Base-by-base conservation (phyloP, 208 protist genomes). In the Acanthamoeba triangularis region DNA sequence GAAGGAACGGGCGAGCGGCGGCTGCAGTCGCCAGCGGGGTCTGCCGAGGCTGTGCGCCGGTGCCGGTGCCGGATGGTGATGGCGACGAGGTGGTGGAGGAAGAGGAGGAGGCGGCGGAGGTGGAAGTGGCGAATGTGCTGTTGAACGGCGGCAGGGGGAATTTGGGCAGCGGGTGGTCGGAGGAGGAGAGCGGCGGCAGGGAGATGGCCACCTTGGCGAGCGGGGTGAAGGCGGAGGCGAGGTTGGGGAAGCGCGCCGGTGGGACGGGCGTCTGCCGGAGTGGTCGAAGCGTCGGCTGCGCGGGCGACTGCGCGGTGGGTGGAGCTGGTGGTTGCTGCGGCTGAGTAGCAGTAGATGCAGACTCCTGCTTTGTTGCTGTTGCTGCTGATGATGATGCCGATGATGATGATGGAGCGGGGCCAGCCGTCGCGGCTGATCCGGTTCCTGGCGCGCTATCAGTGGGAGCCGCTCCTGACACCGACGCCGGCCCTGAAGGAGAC, bases 131-230 rank as follows among this genome's bases (percentile, higher is more conserved):
- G 25, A 82, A 82, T 49, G 72, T 49, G 72, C 72, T 82, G 72
- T 82, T 82, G 72, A 82, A n/a, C 20, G 72, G 72, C 14, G 72
- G 72, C 13, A 82, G 72, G 1, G 72, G 72, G 23, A 82, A 82
- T 37, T 82, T 82, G 72, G 72, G 72, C 35, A 82, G 33, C 18
- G 37, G 7, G 44, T 47, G 44, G 72, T 52, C 37, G 37, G 65
- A 30, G 65, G 72, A 28, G 10, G 72, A 23, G 6, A 82, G 72
- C 18, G 72, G 72, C 8, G 72, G 72, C 10, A 82, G 72, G 16
- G 72, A 52, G 25, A 82, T 82, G 16, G 69, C n/a, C 69, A 30
- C 16, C 41, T 82, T 82, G 72, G 37, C 37, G 33, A 82, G 72
- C 37, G 72, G 41, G 16, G 72, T 54, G 72, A 82, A 82, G 13